Conservation (phyloP, 2,329 filamentous ascomycete genomes). For the Beauveria australis region DNA sequence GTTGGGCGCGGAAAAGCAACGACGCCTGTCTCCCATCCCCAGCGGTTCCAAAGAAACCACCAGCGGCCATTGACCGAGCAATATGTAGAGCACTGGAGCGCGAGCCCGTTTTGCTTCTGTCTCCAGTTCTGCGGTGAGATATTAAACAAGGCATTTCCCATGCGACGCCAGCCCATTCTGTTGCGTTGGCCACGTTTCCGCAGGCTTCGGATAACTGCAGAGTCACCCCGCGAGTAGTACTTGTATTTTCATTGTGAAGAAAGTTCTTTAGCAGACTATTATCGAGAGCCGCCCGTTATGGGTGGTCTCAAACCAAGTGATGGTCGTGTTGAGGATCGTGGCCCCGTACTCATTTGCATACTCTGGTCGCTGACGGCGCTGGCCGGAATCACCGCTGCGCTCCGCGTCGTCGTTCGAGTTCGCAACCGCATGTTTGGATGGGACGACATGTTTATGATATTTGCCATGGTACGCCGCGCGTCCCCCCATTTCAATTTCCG, state of each 20-base stretch:
- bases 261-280: no score
- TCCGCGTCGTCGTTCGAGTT: conserved; percentile 12
- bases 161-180: neutral
- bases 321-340: conserved; percentile 12
- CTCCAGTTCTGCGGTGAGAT: neutral
- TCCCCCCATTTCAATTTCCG: no score
- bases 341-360: conserved; percentile 9
- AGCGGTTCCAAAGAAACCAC: neutral
- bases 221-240: neutral
- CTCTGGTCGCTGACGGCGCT: conserved; percentile 15
- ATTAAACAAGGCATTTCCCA: neutral
- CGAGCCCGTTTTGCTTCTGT: neutral
- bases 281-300: neutral
- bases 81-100: neutral
- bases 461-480: conserved; percentile 13
- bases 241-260: neutral
- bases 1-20: neutral
- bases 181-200: neutral
- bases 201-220: neutral
- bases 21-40: neutral
- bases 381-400: conserved; percentile 11
- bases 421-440: conserved; percentile 14
- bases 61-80: neutral
- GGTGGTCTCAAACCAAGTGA: neutral
- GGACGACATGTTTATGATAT: conserved; percentile 16